These are phyloP conservation scores for Colletotrichum echinochloae DNA, from an alignment of 2,329 filamentous ascomycete species.

Conservation along the genomic window DNA sequence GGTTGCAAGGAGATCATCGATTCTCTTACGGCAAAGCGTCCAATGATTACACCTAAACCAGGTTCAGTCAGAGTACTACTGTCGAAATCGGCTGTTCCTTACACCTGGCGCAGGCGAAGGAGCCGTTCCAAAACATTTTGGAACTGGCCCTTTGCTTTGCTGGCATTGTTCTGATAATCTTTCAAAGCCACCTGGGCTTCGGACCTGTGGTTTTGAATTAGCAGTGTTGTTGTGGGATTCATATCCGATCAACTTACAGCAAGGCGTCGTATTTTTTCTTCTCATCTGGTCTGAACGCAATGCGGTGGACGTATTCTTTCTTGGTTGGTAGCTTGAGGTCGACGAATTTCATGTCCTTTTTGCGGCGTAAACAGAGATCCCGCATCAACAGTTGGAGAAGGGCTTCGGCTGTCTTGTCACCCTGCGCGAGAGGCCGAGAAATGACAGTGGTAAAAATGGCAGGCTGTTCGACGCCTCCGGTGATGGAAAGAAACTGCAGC, in stretches of 20 bases:
- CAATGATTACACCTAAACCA: slow-evolving; percentile 81
- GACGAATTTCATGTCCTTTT: slow-evolving; percentile 90
- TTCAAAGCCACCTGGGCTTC: slow-evolving; percentile 81
- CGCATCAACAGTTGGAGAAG: slow-evolving; percentile 82
- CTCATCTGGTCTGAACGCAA: slow-evolving; percentile 80
- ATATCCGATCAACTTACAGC: slow-evolving; percentile 59
- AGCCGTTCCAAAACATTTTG: slow-evolving; percentile 83
- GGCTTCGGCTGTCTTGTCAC: slow-evolving; percentile 67
- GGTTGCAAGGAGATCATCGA: slow-evolving; percentile 77
- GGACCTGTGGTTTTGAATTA: slow-evolving; percentile 56
- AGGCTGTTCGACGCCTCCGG: slow-evolving; percentile 78
- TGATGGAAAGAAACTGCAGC: slow-evolving; percentile 80
- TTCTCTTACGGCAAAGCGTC: slow-evolving; percentile 80
- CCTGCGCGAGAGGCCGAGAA: slow-evolving; percentile 73
- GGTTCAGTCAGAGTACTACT: slow-evolving; percentile 38
- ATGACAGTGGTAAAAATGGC: slow-evolving; percentile 81
- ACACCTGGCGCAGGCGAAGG: slow-evolving; percentile 82
- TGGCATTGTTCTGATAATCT: slow-evolving; percentile 63
- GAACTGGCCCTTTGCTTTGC: slow-evolving; percentile 68
- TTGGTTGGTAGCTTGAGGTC: slow-evolving; percentile 83
- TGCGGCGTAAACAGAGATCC: slow-evolving; percentile 83
- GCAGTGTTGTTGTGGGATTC: neutral
- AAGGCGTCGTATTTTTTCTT: slow-evolving; percentile 82
- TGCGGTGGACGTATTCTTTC: slow-evolving; percentile 80
- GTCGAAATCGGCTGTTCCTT: slow-evolving; percentile 48